Percentiles rank a stretch among this genome's conserved stretches.
phyloP scores from a whole-genome alignment of 192 early-diverging fungal species.

The Rhizoclosmatium globosum region DNA sequence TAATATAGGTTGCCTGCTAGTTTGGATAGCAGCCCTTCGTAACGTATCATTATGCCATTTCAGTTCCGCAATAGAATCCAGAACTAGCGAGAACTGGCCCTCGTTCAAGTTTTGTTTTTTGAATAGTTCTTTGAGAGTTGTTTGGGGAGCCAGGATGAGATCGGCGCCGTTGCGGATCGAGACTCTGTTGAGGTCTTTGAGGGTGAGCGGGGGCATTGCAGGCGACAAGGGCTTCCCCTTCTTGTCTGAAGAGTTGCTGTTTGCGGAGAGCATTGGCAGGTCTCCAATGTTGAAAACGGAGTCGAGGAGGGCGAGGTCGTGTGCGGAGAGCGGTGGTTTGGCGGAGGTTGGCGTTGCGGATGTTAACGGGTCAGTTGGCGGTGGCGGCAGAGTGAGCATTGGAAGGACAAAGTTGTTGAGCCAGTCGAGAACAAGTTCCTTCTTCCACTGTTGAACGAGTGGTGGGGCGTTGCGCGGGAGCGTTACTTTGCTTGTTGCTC shows the following conservation, averaged over 20 bases:
- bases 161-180: slow-evolving; percentile 13
- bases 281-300: slow-evolving; percentile 34
- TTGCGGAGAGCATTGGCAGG: not conserved
- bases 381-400: not conserved
- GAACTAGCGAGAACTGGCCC: not conserved
- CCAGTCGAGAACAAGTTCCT: not conserved
- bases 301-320: slow-evolving; percentile 18
- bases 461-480: not conserved
- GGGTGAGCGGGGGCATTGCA: not conserved
- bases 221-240: not conserved
- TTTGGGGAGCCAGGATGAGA: not conserved
- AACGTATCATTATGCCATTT: slow-evolving; percentile 2
- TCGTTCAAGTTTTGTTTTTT: not conserved
- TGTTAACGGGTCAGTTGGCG: not conserved
- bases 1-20: not conserved
- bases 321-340: not conserved
- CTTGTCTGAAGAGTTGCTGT: too few species aligned
- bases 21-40: not conserved
- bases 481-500: not conserved
- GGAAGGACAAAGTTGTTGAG: slow-evolving; percentile 14
- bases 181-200: slow-evolving; percentile 5
- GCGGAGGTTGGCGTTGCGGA: not conserved
- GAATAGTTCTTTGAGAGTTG: slow-evolving; percentile 6
- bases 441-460: not conserved
- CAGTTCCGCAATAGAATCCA: slow-evolving; percentile 11